These are phyloP conservation scores for Candida parachauliodes DNA, from an alignment of 805 yeast genomes.

Conservation along the genomic window DNA sequence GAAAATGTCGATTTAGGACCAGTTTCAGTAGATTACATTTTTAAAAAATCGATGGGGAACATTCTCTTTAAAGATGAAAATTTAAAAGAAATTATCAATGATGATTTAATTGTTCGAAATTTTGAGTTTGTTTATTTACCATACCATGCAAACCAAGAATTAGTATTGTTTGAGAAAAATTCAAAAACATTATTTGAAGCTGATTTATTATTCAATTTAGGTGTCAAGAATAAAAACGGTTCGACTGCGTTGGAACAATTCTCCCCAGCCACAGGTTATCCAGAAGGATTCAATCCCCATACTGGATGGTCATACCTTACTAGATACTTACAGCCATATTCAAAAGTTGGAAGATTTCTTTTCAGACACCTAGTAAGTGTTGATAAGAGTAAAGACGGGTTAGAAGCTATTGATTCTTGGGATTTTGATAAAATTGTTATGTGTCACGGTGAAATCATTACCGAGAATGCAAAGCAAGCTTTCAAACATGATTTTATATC, in stretches of 20 bases:
- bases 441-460: conserved; percentile 61
- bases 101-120: conserved; percentile 33
- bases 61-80: conserved; percentile 18
- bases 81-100: conserved; percentile 33
- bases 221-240: conserved; percentile 31
- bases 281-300: conserved; percentile 39
- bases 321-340: conserved; percentile 39
- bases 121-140: conserved; percentile 59
- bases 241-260: conserved; percentile 36
- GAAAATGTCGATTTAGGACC: conserved; percentile 25
- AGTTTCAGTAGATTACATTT: conserved; percentile 38
- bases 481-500: conserved; percentile 18
- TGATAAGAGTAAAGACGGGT: conserved; percentile 17
- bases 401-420: conserved; percentile 33
- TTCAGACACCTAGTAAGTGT: conserved; percentile 19
- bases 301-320: conserved; percentile 41
- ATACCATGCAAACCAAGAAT: conserved; percentile 54
- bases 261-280: conserved; percentile 43
- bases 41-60: conserved; percentile 36
- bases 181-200: conserved; percentile 54
- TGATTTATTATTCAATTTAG: conserved; percentile 59
- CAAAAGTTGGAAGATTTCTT: conserved; percentile 31
- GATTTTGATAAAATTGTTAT: conserved; percentile 49
- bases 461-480: conserved; percentile 28
- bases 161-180: conserved; percentile 46